Evolutionary conservation across 305 asterid species (phyloP), one percentile per base, ranked within the genome.

Genomic region (Fraxinus baroniana): DNA sequence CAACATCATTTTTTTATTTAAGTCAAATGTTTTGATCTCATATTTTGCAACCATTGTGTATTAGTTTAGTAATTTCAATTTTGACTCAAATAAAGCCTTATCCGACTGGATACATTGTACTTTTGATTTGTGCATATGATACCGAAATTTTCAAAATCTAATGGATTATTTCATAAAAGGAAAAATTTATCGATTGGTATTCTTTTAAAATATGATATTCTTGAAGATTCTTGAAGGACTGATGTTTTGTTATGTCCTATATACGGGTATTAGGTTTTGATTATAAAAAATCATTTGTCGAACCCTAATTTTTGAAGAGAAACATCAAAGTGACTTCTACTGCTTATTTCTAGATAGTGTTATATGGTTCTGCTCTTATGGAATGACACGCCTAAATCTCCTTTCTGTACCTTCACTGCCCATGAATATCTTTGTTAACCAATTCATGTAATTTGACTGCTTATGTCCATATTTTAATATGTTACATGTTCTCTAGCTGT

Each of bases 11-110:
- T 70, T 79, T 24, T 17, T 37, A 78, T 62, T 79, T 74, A 71
- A 49, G 57, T 33, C 83, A 64, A 49, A 75, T 77, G 76, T 81
- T 9, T 77, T 64, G 73, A 24, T 64, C 32, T 64, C 35, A 22
- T 64, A 64, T 64, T 22, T 64, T 64, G 35, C 73, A 24, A 64
- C 32, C 17, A 12, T 7, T 32, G 52, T 62, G 32, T 74, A 76
- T 33, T 55, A 20, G 73, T 71, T 36, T 46, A 5, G 49, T 44
- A 35, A 12, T 70, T 22, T 74, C 17, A 46, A 49, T 62, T 74
- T 81, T 17, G 36, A 32, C 60, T 64, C 2, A 64, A 9, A 20
- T 18, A 64, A 24, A 64, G 30, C 73, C 13, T 24, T 22, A 62
- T 9, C 13, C 12, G 4, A 9, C 30, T 24, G 35, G 73, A 24